A percentile compares a stretch with the other conserved stretches of the same genome.
These are phyloP conservation scores for Camillea tinctor DNA, from an alignment of 2,329 filamentous ascomycete genomes.

Conservation along the genomic window DNA sequence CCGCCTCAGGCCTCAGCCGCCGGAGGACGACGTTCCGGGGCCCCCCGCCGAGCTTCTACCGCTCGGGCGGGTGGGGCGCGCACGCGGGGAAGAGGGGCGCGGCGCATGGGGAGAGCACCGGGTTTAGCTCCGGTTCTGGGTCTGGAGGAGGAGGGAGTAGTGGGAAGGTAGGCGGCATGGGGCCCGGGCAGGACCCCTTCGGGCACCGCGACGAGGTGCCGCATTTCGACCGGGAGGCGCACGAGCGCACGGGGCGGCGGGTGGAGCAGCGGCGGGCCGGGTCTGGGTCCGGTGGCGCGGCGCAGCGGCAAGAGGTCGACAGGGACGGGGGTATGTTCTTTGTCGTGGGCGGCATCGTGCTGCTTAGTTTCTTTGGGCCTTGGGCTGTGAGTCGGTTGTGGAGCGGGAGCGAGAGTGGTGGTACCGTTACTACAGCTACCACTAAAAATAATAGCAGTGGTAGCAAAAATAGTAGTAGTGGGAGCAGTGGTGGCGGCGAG, in stretches of 20 bases:
- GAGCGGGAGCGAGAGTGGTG: slow-evolving; percentile 22
- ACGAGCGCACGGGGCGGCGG: slow-evolving; percentile 70
- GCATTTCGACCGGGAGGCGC: slow-evolving; percentile 75
- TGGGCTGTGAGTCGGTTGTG: slow-evolving; percentile 39
- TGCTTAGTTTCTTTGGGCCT: slow-evolving; percentile 46
- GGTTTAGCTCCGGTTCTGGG: slow-evolving; percentile 1
- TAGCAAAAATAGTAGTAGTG: no score
- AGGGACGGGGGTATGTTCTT: slow-evolving; percentile 45
- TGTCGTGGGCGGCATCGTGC: slow-evolving; percentile 47
- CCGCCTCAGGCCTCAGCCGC: slow-evolving; percentile 77
- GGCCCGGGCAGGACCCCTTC: slow-evolving; percentile 54
- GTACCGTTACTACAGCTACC: slow-evolving; percentile 3
- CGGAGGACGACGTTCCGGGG: slow-evolving; percentile 76
- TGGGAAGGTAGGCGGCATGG: slow-evolving; percentile 49
- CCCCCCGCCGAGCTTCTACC: slow-evolving; percentile 87
- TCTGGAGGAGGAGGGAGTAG: slow-evolving; percentile 12
- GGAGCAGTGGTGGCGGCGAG: no score
- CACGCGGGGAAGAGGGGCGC: slow-evolving; percentile 58
- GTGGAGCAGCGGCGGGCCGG: slow-evolving; percentile 52
- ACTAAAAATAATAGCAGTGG: background rate
- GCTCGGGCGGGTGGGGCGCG: slow-evolving; percentile 73
- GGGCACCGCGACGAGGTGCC: slow-evolving; percentile 48
- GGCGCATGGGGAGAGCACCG: slow-evolving; percentile 46
- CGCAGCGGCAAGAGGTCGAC: no score
- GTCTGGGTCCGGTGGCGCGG: slow-evolving; percentile 39